A percentile compares a stretch with the other conserved stretches of the same genome.
phyloP scores from a whole-genome alignment of 2,329 filamentous ascomycete species.

The Bipolaris sorokiniana region DNA sequence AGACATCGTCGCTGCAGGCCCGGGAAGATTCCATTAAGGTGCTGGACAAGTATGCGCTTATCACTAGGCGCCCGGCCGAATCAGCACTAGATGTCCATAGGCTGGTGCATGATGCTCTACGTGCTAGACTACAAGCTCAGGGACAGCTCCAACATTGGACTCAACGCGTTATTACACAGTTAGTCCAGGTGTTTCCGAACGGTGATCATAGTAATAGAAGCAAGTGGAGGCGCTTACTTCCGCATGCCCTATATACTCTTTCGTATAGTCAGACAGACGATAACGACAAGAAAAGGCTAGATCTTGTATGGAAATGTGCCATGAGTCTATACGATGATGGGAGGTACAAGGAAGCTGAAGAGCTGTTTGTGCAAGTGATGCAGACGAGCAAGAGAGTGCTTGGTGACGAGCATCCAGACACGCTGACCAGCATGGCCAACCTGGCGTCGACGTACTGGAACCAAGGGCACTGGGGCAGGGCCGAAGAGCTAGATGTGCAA shows the following conservation, averaged over 20 bases:
- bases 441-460: neutral
- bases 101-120: slow-evolving; percentile 18
- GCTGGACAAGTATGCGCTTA: slow-evolving; percentile 16
- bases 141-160: slow-evolving; percentile 11
- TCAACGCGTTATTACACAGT: slow-evolving; percentile 10
- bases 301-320: neutral
- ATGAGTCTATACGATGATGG: neutral
- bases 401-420: neutral
- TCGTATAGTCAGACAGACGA: neutral
- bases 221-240: neutral
- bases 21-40: slow-evolving; percentile 19
- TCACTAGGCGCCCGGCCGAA: slow-evolving; percentile 15
- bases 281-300: neutral
- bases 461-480: no score
- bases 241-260: neutral
- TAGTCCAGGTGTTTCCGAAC: slow-evolving; percentile 2
- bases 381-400: neutral
- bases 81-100: slow-evolving; percentile 17
- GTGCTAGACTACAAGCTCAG: slow-evolving; percentile 13
- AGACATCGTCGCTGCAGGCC: slow-evolving; percentile 6
- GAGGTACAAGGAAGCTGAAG: neutral
- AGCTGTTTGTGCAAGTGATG: neutral
- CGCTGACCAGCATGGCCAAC: neutral
- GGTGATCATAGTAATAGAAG: neutral
- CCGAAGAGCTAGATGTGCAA: neutral